These are phyloP conservation scores for Candida coleopterorum DNA, from an alignment of 805 yeast species.

Conservation along the genomic window DNA sequence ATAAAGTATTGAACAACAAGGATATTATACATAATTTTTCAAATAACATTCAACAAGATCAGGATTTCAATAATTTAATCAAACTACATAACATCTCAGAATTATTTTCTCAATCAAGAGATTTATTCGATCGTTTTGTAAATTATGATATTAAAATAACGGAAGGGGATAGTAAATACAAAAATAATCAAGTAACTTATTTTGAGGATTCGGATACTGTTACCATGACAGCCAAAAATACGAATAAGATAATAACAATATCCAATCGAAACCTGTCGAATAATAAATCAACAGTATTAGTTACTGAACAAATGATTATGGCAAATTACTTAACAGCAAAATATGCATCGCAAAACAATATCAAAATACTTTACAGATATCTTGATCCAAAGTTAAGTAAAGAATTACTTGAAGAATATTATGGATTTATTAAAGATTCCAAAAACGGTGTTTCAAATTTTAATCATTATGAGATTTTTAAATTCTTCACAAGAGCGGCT, in stretches of 20 bases:
- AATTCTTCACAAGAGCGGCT: slow-evolving; percentile 3
- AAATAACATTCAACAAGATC: slow-evolving; percentile 7
- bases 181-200: too few species aligned
- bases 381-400: slow-evolving; percentile 26
- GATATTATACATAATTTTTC: slow-evolving; percentile 10
- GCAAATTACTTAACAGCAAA: slow-evolving; percentile 63
- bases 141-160: slow-evolving; percentile 1
- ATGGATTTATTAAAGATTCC: slow-evolving; percentile 12
- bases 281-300: slow-evolving; percentile 44
- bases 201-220: slow-evolving; percentile 5
- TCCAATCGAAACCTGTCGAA: slow-evolving; percentile 12
- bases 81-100: slow-evolving; percentile 23
- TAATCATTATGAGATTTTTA: slow-evolving; percentile 1
- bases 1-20: slow-evolving; percentile 38
- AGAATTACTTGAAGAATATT: slow-evolving; percentile 21
- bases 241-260: slow-evolving; percentile 12
- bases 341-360: slow-evolving; percentile 36
- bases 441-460: slow-evolving; percentile 8
- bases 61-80: slow-evolving; percentile 23
- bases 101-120: slow-evolving; percentile 2
- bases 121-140: not conserved
- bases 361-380: slow-evolving; percentile 50
- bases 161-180: too few species aligned
- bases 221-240: slow-evolving; percentile 12
- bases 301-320: slow-evolving; percentile 78